Conservation (phyloP, 2,329 filamentous ascomycete genomes). For the Stachybotrys echinatus region DNA sequence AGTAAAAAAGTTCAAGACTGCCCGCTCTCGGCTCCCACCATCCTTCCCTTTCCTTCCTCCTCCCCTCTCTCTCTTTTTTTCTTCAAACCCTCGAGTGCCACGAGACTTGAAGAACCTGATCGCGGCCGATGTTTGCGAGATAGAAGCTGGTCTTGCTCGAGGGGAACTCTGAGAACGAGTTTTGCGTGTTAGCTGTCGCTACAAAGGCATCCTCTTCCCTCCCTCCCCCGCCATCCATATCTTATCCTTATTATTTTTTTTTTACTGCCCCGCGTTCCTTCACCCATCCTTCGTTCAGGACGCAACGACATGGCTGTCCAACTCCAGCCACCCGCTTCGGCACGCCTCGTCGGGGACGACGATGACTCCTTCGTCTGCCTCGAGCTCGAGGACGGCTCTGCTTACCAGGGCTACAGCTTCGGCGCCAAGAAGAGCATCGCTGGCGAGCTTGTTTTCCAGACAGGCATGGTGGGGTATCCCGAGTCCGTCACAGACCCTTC, state of each 20-base stretch:
- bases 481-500: slow-evolving; percentile 88
- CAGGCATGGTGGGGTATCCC: slow-evolving; percentile 97
- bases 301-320: slow-evolving; percentile 24
- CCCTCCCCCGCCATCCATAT: slow-evolving; percentile 9
- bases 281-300: slow-evolving; percentile 6
- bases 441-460: slow-evolving; percentile 98
- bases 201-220: slow-evolving; percentile 18
- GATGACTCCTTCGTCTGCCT: slow-evolving; percentile 70
- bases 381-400: slow-evolving; percentile 86
- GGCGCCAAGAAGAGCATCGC: slow-evolving; percentile 91
- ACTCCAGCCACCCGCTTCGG: slow-evolving; percentile 52
- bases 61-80: slow-evolving; percentile 10
- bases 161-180: slow-evolving; percentile 32
- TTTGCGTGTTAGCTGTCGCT: slow-evolving; percentile 29
- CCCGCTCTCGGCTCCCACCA: slow-evolving; percentile 8
- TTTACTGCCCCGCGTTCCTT: slow-evolving; percentile 23
- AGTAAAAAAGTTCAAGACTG: slow-evolving; percentile 21
- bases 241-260: slow-evolving; percentile 2
- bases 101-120: slow-evolving; percentile 1
- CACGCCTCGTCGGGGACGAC: slow-evolving; percentile 46
- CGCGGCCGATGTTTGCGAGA: slow-evolving; percentile 31
- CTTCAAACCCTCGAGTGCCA: slow-evolving; percentile 11
- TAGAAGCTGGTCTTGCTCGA: slow-evolving; percentile 28
- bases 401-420: slow-evolving; percentile 94
- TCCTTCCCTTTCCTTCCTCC: slow-evolving; percentile 9